A percentile compares a stretch with the other conserved stretches of the same genome.
Conservation (phyloP, 2,329 filamentous ascomycete species). For the Apiospora pterosperma region DNA sequence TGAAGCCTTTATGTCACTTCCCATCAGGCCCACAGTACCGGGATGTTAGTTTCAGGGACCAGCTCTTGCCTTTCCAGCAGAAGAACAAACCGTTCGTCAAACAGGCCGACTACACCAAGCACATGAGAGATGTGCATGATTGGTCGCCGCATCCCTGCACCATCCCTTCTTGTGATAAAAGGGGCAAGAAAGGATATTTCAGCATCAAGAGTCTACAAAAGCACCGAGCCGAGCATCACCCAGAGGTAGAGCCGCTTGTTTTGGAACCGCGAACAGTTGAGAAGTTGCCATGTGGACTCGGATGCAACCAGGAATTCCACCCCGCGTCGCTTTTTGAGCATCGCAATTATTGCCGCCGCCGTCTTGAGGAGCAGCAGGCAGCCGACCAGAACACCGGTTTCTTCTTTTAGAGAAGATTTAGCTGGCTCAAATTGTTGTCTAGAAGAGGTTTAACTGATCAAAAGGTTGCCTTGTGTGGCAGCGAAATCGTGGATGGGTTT, state of each 20-base stretch:
- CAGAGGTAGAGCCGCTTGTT: not conserved
- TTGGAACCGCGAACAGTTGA: not conserved
- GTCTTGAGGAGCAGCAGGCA: not conserved
- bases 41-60: not conserved
- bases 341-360: not conserved
- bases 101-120: not conserved
- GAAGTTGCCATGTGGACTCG: not conserved
- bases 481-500: no score
- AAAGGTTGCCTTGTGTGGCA: not conserved
- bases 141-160: not conserved
- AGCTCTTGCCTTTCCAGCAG: not conserved
- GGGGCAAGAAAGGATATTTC: not conserved
- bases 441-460: no score
- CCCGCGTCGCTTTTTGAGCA: not conserved
- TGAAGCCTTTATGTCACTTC: not conserved
- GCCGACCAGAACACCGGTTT: not conserved
- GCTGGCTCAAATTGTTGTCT: no score
- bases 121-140: not conserved
- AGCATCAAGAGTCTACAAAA: not conserved
- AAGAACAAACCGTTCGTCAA: not conserved
- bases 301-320: not conserved
- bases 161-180: not conserved
- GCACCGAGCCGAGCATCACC: not conserved
- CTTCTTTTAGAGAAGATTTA: no score
- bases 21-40: not conserved